A percentile compares a stretch with the other conserved stretches of the same genome.
Evolutionary conservation across 2,329 filamentous ascomycete species (phyloP).

Genomic region (Epichloe sibirici): DNA sequence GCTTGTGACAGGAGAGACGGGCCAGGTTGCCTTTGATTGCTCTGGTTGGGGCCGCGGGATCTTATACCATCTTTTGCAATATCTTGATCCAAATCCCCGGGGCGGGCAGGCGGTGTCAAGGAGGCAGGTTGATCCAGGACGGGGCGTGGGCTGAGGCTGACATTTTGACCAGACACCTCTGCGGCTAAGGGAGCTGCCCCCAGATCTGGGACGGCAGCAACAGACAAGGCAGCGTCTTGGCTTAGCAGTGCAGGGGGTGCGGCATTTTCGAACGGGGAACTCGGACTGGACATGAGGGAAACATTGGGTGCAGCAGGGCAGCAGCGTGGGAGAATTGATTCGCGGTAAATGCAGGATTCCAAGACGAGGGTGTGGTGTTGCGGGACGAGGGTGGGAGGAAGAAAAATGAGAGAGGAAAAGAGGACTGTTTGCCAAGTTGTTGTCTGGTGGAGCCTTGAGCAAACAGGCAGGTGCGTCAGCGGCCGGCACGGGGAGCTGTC

Average conservation of each 20-base stretch:
- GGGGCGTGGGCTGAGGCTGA: constrained; percentile 1
- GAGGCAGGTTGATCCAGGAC: constrained; percentile 1
- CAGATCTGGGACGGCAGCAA: constrained; percentile 5
- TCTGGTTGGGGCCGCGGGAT: constrained; percentile 29
- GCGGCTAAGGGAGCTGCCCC: not conserved
- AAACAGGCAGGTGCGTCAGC: not conserved
- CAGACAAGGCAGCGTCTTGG: constrained; percentile 8
- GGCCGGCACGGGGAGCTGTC: not conserved
- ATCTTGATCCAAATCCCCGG: constrained; percentile 3
- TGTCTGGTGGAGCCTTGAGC: not conserved
- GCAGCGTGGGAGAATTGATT: constrained; percentile 13
- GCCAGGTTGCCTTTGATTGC: constrained; percentile 24
- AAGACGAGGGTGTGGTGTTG: constrained; percentile 10
- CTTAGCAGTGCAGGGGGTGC: constrained; percentile 35
- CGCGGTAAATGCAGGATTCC: constrained; percentile 11
- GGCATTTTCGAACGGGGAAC: constrained; percentile 41
- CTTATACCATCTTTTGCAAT: constrained; percentile 28
- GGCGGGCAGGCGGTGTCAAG: not conserved
- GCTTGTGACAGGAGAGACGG: constrained; percentile 46
- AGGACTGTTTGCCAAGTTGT: constrained; percentile 3
- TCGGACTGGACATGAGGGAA: constrained; percentile 45
- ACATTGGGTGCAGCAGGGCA: constrained; percentile 35
- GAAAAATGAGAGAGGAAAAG: constrained; percentile 6
- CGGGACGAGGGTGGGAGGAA: constrained; percentile 7
- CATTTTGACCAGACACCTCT: constrained; percentile 10